Conservation (phyloP, 805 yeast genomes). For the Myxozyma udenii region DNA sequence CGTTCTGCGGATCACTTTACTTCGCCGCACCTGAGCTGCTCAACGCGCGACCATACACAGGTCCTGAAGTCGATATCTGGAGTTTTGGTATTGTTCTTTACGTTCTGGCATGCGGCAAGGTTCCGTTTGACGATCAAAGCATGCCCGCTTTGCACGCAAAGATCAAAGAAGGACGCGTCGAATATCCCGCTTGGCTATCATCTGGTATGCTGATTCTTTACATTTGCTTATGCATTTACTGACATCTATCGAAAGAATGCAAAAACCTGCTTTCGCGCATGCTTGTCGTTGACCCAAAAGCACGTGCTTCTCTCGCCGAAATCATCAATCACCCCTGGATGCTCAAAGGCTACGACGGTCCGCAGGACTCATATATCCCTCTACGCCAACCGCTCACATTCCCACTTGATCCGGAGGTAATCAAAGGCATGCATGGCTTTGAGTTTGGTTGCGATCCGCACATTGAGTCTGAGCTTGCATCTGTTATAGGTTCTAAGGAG, state of each 20-base stretch:
- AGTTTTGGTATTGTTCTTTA: conserved; percentile 94
- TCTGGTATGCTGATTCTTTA: conserved; percentile 40
- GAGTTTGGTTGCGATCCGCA: conserved; percentile 73
- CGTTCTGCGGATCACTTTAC: conserved; percentile 95
- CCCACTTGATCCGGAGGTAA: conserved; percentile 65
- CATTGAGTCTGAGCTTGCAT: conserved; percentile 54
- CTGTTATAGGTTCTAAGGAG: conserved; percentile 58
- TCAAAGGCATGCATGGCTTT: conserved; percentile 70
- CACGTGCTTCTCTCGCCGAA: conserved; percentile 75
- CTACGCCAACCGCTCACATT: conserved; percentile 67
- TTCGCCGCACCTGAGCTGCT: conserved; percentile 98
- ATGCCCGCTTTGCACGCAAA: conserved; percentile 90
- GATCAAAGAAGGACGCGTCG: conserved; percentile 87
- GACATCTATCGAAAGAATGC: conserved; percentile 45
- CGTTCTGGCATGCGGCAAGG: conserved; percentile 95
- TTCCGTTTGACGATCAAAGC: conserved; percentile 94
- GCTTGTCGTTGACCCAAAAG: conserved; percentile 85
- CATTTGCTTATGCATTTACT: background rate
- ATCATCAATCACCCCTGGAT: conserved; percentile 93
- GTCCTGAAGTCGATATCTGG: conserved; percentile 99
- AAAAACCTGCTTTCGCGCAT: conserved; percentile 75
- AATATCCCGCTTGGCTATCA: conserved; percentile 80
- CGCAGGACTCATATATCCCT: conserved; percentile 71
- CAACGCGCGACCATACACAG: conserved; percentile 86
- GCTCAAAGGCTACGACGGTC: conserved; percentile 76